Percentiles rank a stretch among this genome's conserved stretches.
Conservation (phyloP, 768 basidiomycete species). For the Suillus subalutaceus region DNA sequence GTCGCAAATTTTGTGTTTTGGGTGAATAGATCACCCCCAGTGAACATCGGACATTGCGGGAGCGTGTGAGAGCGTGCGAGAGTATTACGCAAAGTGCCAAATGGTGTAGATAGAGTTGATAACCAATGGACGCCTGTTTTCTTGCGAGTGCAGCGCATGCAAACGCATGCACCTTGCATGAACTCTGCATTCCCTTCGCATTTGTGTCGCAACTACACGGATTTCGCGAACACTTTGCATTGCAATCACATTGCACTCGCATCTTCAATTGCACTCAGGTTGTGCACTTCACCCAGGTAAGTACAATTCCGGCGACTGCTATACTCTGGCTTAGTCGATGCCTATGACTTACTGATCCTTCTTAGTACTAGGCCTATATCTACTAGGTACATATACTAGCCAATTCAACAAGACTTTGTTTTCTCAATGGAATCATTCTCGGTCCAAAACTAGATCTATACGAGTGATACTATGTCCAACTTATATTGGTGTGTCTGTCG, state of each 20-base stretch:
- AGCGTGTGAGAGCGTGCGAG: neutral
- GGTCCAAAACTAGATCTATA: too few species aligned
- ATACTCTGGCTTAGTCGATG: neutral
- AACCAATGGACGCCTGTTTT: too few species aligned
- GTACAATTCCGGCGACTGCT: neutral
- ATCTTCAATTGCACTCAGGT: neutral
- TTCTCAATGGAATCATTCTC: too few species aligned
- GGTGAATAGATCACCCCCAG: too few species aligned
- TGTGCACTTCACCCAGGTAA: neutral
- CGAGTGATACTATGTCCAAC: too few species aligned
- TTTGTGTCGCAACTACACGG: neutral
- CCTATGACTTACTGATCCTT: neutral
- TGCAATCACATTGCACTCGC: neutral
- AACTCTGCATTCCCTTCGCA: neutral
- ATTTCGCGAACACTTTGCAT: neutral
- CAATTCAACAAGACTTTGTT: too few species aligned
- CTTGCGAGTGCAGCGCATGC: too few species aligned
- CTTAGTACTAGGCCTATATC: too few species aligned
- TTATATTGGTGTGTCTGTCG: conserved; percentile 1
- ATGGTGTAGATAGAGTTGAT: neutral
- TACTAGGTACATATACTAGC: too few species aligned
- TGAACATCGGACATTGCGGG: neutral
- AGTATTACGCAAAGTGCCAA: neutral
- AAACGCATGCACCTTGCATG: too few species aligned
- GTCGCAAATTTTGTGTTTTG: too few species aligned